Percentiles rank a stretch among this genome's conserved stretches.
These are phyloP conservation scores for Diaporthe capsici DNA, from an alignment of 2,329 filamentous ascomycete species.

Conservation along the genomic window DNA sequence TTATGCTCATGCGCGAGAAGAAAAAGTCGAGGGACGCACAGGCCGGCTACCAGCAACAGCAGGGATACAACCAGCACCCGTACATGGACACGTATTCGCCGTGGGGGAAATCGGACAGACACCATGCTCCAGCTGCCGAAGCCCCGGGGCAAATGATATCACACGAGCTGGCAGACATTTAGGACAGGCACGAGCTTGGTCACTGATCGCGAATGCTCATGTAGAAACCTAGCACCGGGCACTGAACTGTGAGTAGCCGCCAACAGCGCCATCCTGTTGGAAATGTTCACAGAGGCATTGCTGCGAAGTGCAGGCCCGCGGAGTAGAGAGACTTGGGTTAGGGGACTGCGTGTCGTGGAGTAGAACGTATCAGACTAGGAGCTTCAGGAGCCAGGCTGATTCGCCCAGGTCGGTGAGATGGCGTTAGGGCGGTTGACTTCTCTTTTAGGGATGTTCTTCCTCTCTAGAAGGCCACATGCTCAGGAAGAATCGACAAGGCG, in stretches of 20 bases:
- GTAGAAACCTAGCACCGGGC: neutral
- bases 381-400: neutral
- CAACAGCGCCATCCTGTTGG: neutral
- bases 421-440: too few species aligned
- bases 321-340: too few species aligned
- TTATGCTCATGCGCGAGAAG: conserved; percentile 11
- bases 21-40: neutral
- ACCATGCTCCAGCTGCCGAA: neutral
- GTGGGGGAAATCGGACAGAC: neutral
- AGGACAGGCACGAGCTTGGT: neutral
- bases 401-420: neutral
- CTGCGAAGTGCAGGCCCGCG: neutral
- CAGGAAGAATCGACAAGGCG: too few species aligned
- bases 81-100: neutral
- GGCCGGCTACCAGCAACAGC: neutral
- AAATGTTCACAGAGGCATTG: neutral
- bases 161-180: neutral
- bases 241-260: neutral
- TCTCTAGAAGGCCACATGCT: too few species aligned
- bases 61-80: neutral
- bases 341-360: too few species aligned
- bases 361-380: neutral
- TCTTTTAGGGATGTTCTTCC: too few species aligned
- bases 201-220: neutral
- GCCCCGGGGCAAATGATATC: neutral